Conservation (phyloP, 345 rosid genomes). For the Eucalyptus sp. region DNA sequence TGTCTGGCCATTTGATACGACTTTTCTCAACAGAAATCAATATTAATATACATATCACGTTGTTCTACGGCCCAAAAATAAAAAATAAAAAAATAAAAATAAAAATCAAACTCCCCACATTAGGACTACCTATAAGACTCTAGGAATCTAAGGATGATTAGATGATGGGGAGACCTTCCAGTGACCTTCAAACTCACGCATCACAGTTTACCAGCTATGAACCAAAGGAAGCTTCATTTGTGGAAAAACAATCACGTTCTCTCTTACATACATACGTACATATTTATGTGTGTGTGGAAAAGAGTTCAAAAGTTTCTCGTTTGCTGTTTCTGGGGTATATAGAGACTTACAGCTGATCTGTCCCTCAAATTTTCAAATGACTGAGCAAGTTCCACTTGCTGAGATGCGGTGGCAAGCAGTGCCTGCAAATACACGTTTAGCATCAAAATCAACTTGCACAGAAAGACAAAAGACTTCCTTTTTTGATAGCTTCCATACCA, state of each 20-base stretch:
- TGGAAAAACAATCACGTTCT: neutral
- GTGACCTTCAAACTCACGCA: neutral
- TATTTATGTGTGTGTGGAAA: too few species aligned
- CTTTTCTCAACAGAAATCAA: neutral
- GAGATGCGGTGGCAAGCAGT: conserved; percentile 76
- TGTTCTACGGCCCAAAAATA: neutral
- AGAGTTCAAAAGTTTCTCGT: neutral
- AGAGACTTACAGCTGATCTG: conserved; percentile 36
- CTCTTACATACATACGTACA: neutral
- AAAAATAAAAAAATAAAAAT: neutral
- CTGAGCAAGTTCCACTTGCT: conserved; percentile 85
- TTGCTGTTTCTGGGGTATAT: neutral
- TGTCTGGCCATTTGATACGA: neutral
- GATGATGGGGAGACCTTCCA: neutral
- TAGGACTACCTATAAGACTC: neutral
- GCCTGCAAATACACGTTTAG: conserved; percentile 29
- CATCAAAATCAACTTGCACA: neutral
- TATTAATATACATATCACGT: neutral
- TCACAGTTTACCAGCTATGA: neutral
- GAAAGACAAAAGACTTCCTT: neutral
- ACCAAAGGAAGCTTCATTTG: neutral
- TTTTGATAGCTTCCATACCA: neutral
- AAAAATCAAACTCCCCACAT: neutral
- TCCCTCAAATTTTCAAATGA: conserved; percentile 63
- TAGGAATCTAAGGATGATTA: neutral